phyloP scores from a whole-genome alignment of 768 basidiomycete species.

The Panaeolus papilionaceus region DNA sequence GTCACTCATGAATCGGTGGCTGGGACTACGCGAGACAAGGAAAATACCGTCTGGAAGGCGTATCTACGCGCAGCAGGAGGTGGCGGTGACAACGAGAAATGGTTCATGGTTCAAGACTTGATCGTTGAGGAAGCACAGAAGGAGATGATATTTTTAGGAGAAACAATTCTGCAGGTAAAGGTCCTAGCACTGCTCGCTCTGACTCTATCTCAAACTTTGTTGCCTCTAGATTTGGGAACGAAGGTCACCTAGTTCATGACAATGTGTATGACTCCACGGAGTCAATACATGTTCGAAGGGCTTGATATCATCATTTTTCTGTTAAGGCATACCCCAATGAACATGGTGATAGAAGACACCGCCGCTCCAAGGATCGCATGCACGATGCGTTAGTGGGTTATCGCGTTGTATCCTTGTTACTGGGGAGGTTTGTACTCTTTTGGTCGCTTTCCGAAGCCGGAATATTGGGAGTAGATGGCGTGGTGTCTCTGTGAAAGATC shows the following conservation, averaged over 20 bases:
- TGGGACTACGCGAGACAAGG: constrained; percentile 94
- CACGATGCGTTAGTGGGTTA: constrained; percentile 22
- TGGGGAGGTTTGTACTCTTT: constrained; percentile 26
- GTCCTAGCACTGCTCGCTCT: constrained; percentile 13
- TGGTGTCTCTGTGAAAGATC: constrained; percentile 8
- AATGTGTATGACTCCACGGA: constrained; percentile 19
- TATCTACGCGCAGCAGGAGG: constrained; percentile 80
- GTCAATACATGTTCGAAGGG: neutral
- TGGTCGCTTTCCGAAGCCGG: constrained; percentile 25
- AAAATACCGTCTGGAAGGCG: constrained; percentile 91
- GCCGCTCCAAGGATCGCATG: constrained; percentile 22
- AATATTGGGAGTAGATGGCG: constrained; percentile 3
- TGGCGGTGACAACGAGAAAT: constrained; percentile 86
- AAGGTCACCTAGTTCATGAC: constrained; percentile 39
- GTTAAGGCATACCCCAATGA: constrained; percentile 11
- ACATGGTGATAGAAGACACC: constrained; percentile 23
- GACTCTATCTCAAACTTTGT: constrained; percentile 22
- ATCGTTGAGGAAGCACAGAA: constrained; percentile 96
- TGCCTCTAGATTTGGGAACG: constrained; percentile 67
- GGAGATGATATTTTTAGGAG: constrained; percentile 98
- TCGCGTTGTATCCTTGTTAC: constrained; percentile 23
- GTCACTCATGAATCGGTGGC: constrained; percentile 95
- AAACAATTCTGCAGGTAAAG: constrained; percentile 91
- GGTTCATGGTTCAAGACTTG: constrained; percentile 96
- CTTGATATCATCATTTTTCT: constrained; percentile 14